Evolutionary conservation across 495 filamentous ascomycete species (phyloP), one percentile per base, ranked within the genome.

Genomic region (Aspergillus nidulans): DNA sequence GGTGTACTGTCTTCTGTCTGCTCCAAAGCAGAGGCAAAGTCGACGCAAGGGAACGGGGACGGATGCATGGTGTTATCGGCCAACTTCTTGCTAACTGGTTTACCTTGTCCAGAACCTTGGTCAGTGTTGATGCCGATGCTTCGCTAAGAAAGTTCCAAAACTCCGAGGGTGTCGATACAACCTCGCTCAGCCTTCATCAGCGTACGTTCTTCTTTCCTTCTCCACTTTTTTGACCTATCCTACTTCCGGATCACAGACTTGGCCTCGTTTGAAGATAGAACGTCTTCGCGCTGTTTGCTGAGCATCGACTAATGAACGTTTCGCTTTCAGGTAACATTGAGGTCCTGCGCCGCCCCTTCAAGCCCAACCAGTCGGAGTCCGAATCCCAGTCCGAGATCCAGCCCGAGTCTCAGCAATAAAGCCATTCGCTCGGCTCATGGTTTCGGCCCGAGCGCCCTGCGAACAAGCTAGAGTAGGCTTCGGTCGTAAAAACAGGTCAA

Each of bases 71-170:
- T 34, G 30, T 34, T 10, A 12, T 34, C 30, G 30, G 30, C 10
- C 30, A 12, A 34, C 9, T 2, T 6, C 10, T 12, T 13, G 30
- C 30, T 34, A 34, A 34, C 9, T 23, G 9, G 34, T 44, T 46
- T 46, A 56, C 30, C 25, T 52, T 34, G 16, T 39, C 15, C 49
- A 90, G 86, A 19, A 76, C 86, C 2, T 70, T 87, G 30, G 74
- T 92, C 18, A 87, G 82, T 58, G 72, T 95, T 30, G 90, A 95
- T 63, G 89, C 84, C 15, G 85, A 92, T 38, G 85, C 80, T 46
- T 69, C 68, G 57, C 83, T 89, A 71, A 75, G 75, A 50, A 66
- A 58, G 16, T 91, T 77, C 56, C 77, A 81, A 32, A 85, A 86
- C 57, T 65, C 65, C 16, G 87, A 91, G 16, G 88, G 88, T 62